Evolutionary conservation across 495 filamentous ascomycete species (phyloP).

Genomic region (Schizothecium vesticola): DNA sequence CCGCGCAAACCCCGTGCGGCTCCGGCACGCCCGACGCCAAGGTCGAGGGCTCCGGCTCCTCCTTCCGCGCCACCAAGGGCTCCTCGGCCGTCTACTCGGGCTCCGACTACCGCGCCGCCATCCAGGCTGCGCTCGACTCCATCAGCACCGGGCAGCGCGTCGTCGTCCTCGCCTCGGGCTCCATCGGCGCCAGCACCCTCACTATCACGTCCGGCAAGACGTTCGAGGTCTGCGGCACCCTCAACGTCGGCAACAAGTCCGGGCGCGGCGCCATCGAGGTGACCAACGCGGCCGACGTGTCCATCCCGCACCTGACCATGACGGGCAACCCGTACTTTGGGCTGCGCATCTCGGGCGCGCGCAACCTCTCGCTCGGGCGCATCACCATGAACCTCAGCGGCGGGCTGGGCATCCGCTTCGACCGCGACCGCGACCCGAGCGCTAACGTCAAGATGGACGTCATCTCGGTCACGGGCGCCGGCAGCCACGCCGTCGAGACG

Average conservation of each 20-base stretch:
- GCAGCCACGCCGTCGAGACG: constrained; percentile 42
- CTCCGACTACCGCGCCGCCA: constrained; percentile 40
- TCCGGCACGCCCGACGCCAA: constrained; percentile 34
- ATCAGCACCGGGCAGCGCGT: constrained; percentile 51
- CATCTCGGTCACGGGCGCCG: constrained; percentile 38
- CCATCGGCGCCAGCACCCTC: constrained; percentile 51
- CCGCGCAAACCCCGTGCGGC: constrained; percentile 35
- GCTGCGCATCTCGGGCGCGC: constrained; percentile 39
- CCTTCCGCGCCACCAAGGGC: constrained; percentile 33
- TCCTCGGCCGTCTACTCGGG: constrained; percentile 33
- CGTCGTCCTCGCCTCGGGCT: constrained; percentile 55
- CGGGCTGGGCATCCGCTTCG: constrained; percentile 44
- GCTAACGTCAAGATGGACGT: constrained; percentile 40
- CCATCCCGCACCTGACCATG: constrained; percentile 43
- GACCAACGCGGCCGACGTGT: constrained; percentile 28
- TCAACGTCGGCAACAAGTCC: constrained; percentile 35
- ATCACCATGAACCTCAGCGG: constrained; percentile 43
- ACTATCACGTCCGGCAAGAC: constrained; percentile 40
- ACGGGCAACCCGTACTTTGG: constrained; percentile 46
- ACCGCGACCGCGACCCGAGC: constrained; percentile 39
- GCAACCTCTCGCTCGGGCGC: constrained; percentile 33
- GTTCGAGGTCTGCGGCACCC: constrained; percentile 47
- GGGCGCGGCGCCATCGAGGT: constrained; percentile 42
- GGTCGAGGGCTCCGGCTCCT: constrained; percentile 34
- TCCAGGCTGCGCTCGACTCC: constrained; percentile 41